These are phyloP conservation scores for Carallia pectinifolia DNA, from an alignment of 345 rosid genomes.

Conservation along the genomic window DNA sequence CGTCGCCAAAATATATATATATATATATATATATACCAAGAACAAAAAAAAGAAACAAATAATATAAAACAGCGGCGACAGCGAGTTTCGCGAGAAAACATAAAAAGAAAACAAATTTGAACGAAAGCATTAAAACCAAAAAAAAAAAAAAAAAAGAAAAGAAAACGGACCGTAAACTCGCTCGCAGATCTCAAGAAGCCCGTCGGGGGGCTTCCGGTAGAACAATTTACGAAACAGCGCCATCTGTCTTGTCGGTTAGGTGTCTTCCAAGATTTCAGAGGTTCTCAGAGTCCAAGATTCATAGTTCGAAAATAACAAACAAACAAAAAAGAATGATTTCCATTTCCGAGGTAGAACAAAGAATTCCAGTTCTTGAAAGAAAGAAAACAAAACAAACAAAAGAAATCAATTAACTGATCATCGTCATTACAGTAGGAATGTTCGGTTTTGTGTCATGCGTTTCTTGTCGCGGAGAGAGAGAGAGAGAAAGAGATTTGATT, in stretches of 20 bases:
- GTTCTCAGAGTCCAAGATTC: too few species aligned
- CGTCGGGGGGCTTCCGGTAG: slow-evolving; percentile 86
- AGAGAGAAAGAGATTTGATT: not conserved
- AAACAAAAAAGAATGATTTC: too few species aligned
- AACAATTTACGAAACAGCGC: slow-evolving; percentile 82
- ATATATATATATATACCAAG: not conserved
- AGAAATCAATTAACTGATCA: not conserved
- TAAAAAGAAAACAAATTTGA: not conserved
- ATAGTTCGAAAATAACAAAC: too few species aligned
- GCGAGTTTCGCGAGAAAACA: not conserved
- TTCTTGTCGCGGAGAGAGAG: too few species aligned
- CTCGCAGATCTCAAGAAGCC: slow-evolving; percentile 89
- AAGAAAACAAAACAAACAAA: not conserved
- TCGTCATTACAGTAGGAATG: too few species aligned
- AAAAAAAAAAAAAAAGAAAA: not conserved
- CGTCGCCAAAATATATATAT: too few species aligned
- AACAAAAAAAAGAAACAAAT: not conserved
- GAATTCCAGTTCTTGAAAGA: too few species aligned
- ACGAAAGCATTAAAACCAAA: not conserved
- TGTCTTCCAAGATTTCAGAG: too few species aligned
- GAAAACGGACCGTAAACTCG: slow-evolving; percentile 64
- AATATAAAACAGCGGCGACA: not conserved
- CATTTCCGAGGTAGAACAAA: too few species aligned
- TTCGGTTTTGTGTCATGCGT: too few species aligned
- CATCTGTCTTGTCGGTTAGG: slow-evolving; percentile 31